Base-by-base conservation (phyloP, 2,329 filamentous ascomycete genomes). In the Nannizziopsis barbatae region DNA sequence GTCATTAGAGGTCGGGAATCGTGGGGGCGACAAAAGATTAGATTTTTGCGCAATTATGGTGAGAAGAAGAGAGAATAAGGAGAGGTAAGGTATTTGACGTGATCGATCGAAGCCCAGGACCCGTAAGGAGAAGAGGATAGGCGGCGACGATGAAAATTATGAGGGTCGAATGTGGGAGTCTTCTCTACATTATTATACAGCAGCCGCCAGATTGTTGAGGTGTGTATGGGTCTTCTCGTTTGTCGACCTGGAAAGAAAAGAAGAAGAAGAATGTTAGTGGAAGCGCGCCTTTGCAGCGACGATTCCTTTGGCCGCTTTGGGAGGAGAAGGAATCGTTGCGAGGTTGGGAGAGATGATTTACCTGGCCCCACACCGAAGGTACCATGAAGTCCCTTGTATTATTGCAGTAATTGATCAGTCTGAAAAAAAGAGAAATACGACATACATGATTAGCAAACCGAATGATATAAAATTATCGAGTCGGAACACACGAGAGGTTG, bases 361-460 rank as follows among this genome's bases (percentile, higher is more conserved):
- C 79, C 53, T 83, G 79, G 58, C 90, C 90, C 92, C 92, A 98
- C 68, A 93, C 86, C 47, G 88, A 94, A 45, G 89, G 89, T 50
- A 96, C 89, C 92, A 98, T 96, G 74, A 94, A 96, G 68, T 98
- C 92, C 69, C 90, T 85, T 60, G 92, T 95, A 70, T 86, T 89
- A 70, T 94, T 94, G 71, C 90, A 96, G 74, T 96, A 96, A 59
- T 87, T 86, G 67, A 96, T 96, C 67, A 96, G 85, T 69, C 92
- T 98, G 63, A 56, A 51, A 27, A 45, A 50, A 57, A 30, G 17
- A 32, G 17, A 40, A 27, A 36, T 4, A 27, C 10, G 9, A 40
- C 36, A 14, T 36, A 32, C 9, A 20, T 45, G 50, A 47, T 60
- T 44, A 57, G 52, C 47, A 40, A n/a, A n/a, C n/a, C n/a, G n/a